Conservation (phyloP, 2,329 filamentous ascomycete species). For the Xylariaceae sp. region DNA sequence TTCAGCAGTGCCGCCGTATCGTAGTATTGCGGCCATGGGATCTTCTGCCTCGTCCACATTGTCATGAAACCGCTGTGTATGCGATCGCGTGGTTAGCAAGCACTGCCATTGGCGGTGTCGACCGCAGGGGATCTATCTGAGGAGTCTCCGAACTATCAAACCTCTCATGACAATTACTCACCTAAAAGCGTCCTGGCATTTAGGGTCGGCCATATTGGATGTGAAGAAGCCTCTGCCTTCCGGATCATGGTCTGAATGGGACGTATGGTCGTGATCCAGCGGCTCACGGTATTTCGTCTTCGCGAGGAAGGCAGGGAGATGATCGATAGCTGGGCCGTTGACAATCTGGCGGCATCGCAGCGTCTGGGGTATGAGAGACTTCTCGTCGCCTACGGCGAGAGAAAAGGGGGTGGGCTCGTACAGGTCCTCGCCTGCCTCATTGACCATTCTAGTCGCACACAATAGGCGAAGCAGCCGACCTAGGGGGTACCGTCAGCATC, state of each 20-base stretch:
- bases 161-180: no score
- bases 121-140: no score
- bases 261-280: not conserved
- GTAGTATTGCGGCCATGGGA: conserved; percentile 13
- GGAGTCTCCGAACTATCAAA: no score
- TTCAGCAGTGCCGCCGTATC: conserved; percentile 17
- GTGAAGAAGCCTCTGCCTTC: not conserved
- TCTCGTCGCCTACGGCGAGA: not conserved
- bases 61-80: not conserved
- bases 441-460: not conserved
- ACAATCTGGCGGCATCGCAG: not conserved
- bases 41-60: not conserved
- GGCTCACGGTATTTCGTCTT: not conserved
- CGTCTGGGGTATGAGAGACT: not conserved
- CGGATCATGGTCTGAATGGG: not conserved
- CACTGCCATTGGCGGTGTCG: no score
- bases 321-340: not conserved
- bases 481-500: not conserved
- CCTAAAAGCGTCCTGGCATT: not conserved
- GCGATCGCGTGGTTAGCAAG: not conserved
- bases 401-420: not conserved
- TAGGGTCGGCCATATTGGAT: not conserved
- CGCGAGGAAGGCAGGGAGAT: not conserved
- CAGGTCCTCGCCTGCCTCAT: not conserved
- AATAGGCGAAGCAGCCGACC: not conserved